Base-by-base conservation (phyloP, 2,329 filamentous ascomycete genomes). In the Arthroderma sp. region DNA sequence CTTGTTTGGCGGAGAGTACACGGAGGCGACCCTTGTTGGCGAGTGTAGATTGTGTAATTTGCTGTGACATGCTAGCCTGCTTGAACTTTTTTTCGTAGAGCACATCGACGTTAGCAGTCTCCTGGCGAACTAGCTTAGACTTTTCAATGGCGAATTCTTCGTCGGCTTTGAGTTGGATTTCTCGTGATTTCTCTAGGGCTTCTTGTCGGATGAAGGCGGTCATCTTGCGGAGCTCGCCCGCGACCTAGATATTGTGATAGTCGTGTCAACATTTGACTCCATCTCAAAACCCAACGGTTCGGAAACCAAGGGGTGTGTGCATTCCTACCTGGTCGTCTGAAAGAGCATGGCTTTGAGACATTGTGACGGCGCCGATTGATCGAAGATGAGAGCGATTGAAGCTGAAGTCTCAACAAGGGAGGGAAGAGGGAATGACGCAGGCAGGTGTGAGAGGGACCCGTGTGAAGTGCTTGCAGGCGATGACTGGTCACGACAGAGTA, bases 151-250 rank as follows among this genome's bases (percentile, higher is more conserved):
- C 85, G 69, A 96, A 96, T 69, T 98, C 91, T 68, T 96, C 87
- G 72, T 96, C 88, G 66, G 91, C 91, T 71, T 96, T 96, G 71
- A 96, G 83, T 62, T 91, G 80, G 68, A 98, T 96, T 70, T 98
- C 91, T 63, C 84, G 84, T 58, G 87, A 87, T 71, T 98, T 98
- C 66, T 98, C 91, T 61, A 83, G 78, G 48, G 91, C 91, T 73
- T 98, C 91, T 72, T 96, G 91, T 68, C 87, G 85, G 80, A 98
- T 98, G 78, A 98, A 98, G 63, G 88, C 89, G 49, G 91, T 96
- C 91, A 98, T 98, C 79, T 98, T 98, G 76, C 85, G 88, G 70
- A 98, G 85, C 80, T 98, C 91, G 70, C 85, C 81, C 70, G 85
- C 81, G 76, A 98, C 91, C 87, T 96, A 47, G 30, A 38, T 47